These are phyloP conservation scores for Populus euphratica DNA, from an alignment of 345 rosid species.

Conservation along the genomic window DNA sequence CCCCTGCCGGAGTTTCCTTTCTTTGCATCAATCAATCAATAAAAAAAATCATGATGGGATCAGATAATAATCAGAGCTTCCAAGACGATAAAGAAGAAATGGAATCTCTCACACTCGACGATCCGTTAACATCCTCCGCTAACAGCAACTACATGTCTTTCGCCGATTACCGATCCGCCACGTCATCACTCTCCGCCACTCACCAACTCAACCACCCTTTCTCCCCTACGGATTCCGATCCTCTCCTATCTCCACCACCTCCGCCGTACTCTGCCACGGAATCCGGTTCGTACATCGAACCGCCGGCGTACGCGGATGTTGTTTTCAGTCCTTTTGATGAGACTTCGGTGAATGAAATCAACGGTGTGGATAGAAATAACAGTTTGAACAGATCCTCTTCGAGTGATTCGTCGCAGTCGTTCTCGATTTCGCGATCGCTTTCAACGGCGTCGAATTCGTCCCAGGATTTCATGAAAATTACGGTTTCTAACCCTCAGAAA, in stretches of 20 bases:
- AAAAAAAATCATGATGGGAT: slow-evolving; percentile 64
- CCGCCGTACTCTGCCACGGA: slow-evolving; percentile 18
- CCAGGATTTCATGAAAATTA: slow-evolving; percentile 62
- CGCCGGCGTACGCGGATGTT: slow-evolving; percentile 84
- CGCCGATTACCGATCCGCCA: slow-evolving; percentile 58
- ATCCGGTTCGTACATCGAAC: slow-evolving; percentile 63
- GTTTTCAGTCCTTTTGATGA: slow-evolving; percentile 80
- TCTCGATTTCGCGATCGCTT: slow-evolving; percentile 60
- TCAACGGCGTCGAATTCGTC: slow-evolving; percentile 26
- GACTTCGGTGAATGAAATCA: slow-evolving; percentile 45
- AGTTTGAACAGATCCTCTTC: slow-evolving; percentile 20
- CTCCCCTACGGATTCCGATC: slow-evolving; percentile 70
- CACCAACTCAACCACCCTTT: slow-evolving; percentile 33
- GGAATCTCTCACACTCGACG: slow-evolving; percentile 68
- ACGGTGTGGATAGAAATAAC: slow-evolving; percentile 45
- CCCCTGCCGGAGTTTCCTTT: background rate
- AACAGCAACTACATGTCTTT: slow-evolving; percentile 20
- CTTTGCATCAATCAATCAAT: background rate
- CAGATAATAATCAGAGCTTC: slow-evolving; percentile 51
- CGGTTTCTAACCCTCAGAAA: slow-evolving; percentile 82
- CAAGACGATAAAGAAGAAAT: slow-evolving; percentile 63
- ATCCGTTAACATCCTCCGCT: slow-evolving; percentile 16
- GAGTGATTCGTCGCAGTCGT: slow-evolving; percentile 32
- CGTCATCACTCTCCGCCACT: slow-evolving; percentile 48
- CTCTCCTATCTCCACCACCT: slow-evolving; percentile 49